A percentile compares a stretch with the other conserved stretches of the same genome.
Evolutionary conservation across 2,329 filamentous ascomycete species (phyloP).

Genomic region (Gremmenia infestans): DNA sequence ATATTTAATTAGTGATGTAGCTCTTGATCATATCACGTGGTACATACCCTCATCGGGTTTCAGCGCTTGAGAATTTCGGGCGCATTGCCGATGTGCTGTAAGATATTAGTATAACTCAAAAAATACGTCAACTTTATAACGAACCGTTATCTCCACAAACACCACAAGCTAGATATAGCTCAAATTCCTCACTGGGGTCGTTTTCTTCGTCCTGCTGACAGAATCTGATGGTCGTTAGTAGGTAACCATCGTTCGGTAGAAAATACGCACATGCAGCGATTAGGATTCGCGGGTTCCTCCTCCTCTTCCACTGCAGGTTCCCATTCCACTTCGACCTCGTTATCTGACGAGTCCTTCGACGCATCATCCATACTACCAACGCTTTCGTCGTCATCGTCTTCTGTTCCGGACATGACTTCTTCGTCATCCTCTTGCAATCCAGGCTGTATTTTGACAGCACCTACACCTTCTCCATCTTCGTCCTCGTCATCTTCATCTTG

Average conservation of each 20-base stretch:
- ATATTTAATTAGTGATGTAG: conserved; percentile 11
- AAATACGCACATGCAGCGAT: conserved; percentile 58
- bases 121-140: conserved; percentile 34
- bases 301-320: conserved; percentile 50
- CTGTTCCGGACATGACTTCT: conserved; percentile 30
- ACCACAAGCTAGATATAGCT: conserved; percentile 70
- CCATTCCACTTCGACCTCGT: conserved; percentile 52
- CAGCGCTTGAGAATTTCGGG: conserved; percentile 63
- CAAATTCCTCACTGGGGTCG: conserved; percentile 76
- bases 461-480: conserved; percentile 32
- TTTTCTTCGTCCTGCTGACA: conserved; percentile 80
- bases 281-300: conserved; percentile 48
- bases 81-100: conserved; percentile 87
- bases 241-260: conserved; percentile 10
- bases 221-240: conserved; percentile 53
- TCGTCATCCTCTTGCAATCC: conserved; percentile 32
- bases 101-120: conserved; percentile 35
- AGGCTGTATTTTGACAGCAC: conserved; percentile 33
- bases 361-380: conserved; percentile 33
- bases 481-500: conserved; percentile 41
- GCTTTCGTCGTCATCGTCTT: conserved; percentile 28
- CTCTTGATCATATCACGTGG: conserved; percentile 2
- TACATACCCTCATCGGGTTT: conserved; percentile 58
- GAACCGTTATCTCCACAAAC: conserved; percentile 79
- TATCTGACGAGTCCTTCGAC: conserved; percentile 52